Evolutionary conservation across 192 early-diverging fungal genomes (phyloP).

Genomic region (Entrophospora sp.): DNA sequence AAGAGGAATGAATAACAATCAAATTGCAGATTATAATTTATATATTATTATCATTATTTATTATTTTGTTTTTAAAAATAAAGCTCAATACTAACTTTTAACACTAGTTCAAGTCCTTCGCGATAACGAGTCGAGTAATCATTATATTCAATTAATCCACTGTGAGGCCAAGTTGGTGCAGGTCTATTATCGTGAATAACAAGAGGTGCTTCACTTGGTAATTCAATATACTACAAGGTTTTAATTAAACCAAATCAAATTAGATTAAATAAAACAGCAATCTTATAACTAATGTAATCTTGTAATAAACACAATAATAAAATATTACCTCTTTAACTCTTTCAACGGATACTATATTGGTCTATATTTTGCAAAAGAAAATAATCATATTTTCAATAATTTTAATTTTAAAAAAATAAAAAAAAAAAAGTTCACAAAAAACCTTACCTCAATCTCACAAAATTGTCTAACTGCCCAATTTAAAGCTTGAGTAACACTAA

Average conservation of each 20-base stretch:
- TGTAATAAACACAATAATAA: too few species aligned
- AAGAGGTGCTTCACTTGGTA: conserved; percentile 70
- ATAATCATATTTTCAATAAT: too few species aligned
- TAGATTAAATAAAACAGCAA: conserved; percentile 43
- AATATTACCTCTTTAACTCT: conserved; percentile 50
- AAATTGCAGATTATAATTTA: too few species aligned
- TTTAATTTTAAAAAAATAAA: not conserved
- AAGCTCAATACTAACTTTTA: too few species aligned
- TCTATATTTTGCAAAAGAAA: too few species aligned
- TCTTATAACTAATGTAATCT: too few species aligned
- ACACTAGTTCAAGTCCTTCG: conserved; percentile 63
- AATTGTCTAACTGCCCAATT: conserved; percentile 82
- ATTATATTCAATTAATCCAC: conserved; percentile 65
- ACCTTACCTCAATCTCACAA: conserved; percentile 72
- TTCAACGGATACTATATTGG: conserved; percentile 60
- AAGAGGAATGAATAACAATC: too few species aligned
- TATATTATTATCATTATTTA: too few species aligned
- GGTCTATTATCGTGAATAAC: conserved; percentile 52
- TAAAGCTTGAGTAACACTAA: conserved; percentile 67
- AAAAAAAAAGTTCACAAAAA: conserved; percentile 27
- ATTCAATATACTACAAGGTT: conserved; percentile 70
- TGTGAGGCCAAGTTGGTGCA: conserved; percentile 55
- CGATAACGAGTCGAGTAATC: conserved; percentile 76
- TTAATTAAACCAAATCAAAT: too few species aligned
- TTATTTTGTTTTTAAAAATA: too few species aligned